Percentiles rank a stretch among this genome's conserved stretches.
These are phyloP conservation scores for Vaccinium myrtillus DNA, from an alignment of 148 eudicot species.

Conservation along the genomic window DNA sequence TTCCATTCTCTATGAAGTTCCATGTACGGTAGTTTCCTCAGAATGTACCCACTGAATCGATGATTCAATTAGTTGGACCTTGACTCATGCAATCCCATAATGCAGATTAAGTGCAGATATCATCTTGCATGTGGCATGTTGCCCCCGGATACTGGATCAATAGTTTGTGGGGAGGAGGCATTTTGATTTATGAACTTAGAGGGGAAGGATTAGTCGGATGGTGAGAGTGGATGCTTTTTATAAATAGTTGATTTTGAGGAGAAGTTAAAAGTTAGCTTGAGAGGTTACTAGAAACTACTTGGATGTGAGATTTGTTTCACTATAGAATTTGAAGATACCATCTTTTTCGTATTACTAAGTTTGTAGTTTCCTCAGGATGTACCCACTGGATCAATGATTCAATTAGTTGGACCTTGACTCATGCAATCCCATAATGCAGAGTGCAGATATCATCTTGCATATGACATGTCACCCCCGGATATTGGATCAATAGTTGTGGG, in stretches of 20 bases:
- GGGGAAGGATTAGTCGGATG: neutral
- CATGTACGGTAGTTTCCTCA: neutral
- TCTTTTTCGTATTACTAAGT: neutral
- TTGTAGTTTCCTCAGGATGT: neutral
- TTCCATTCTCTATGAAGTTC: neutral
- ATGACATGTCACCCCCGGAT: neutral
- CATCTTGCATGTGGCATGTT: neutral
- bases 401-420: neutral
- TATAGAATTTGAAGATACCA: neutral
- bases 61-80: neutral
- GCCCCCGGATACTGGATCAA: neutral
- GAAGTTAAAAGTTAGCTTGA: constrained; percentile 4
- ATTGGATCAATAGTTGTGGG: neutral
- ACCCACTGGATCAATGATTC: neutral
- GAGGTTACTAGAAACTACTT: no score
- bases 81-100: neutral
- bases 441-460: neutral
- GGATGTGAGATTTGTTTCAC: neutral
- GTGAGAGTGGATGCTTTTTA: neutral
- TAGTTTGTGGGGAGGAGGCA: neutral
- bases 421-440: neutral
- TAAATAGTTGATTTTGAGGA: neutral
- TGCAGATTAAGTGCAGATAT: neutral
- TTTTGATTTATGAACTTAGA: neutral
- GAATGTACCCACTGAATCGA: neutral